These are phyloP conservation scores for Trifolium repens DNA, from an alignment of 306 rosid genomes.

Conservation along the genomic window DNA sequence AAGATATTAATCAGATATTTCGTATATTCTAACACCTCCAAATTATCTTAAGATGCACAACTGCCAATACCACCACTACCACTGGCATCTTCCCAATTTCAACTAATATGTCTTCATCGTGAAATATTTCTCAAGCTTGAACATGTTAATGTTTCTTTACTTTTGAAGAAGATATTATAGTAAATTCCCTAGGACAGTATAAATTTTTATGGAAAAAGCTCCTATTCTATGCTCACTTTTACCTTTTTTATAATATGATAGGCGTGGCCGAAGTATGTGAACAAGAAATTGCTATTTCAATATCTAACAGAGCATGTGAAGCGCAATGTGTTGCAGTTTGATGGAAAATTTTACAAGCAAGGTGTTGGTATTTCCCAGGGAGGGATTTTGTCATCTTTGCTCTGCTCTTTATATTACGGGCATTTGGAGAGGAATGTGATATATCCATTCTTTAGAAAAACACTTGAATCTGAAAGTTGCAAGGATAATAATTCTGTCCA, in stretches of 20 bases:
- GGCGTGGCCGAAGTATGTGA: constrained; percentile 55
- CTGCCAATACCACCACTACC: too few relatives aligned
- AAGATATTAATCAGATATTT: too few relatives aligned
- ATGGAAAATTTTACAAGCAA: constrained; percentile 77
- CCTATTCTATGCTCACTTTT: constrained; percentile 25
- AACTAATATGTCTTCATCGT: too few relatives aligned
- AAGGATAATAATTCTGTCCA: constrained; percentile 39
- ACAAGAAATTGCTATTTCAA: constrained; percentile 50
- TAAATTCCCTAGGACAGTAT: constrained; percentile 1
- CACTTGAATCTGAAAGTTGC: constrained; percentile 46
- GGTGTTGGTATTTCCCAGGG: constrained; percentile 90
- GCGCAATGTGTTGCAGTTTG: constrained; percentile 73
- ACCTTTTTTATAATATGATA: constrained; percentile 40
- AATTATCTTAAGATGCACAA: too few relatives aligned
- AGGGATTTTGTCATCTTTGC: constrained; percentile 84
- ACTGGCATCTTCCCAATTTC: too few relatives aligned
- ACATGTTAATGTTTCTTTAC: constrained; percentile 8
- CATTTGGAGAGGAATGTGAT: constrained; percentile 74
- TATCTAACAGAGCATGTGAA: constrained; percentile 68
- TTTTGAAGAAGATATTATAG: constrained; percentile 25
- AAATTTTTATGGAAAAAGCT: neutral
- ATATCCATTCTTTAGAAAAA: constrained; percentile 69
- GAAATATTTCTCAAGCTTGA: constrained; percentile 1
- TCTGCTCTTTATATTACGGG: constrained; percentile 80
- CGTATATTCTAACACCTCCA: too few relatives aligned